These are phyloP conservation scores for Microdochium nivale DNA, from an alignment of 2,329 filamentous ascomycete species.

Conservation along the genomic window DNA sequence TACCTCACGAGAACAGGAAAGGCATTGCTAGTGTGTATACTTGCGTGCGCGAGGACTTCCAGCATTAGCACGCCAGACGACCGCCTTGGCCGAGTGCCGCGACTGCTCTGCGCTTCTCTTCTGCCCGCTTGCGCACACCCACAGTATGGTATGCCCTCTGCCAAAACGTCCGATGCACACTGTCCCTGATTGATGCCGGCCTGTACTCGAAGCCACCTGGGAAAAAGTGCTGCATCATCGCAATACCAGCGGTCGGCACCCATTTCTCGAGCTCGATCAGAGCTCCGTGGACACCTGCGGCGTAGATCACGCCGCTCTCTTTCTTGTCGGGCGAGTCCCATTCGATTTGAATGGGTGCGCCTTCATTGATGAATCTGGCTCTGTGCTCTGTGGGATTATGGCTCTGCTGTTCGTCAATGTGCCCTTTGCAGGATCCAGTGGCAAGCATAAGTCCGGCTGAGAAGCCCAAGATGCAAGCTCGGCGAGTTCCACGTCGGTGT, in stretches of 20 bases:
- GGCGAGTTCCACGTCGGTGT: neutral
- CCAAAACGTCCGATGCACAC: conserved; percentile 8
- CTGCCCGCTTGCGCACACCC: conserved; percentile 3
- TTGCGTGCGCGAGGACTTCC: neutral
- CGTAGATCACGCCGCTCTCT: conserved; percentile 1
- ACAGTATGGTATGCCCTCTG: conserved; percentile 5
- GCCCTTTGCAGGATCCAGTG: neutral
- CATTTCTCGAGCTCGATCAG: conserved; percentile 11
- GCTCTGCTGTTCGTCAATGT: neutral
- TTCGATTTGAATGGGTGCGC: too few species aligned
- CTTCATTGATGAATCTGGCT: too few species aligned
- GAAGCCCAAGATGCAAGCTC: neutral
- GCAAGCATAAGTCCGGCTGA: neutral
- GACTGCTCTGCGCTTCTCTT: conserved; percentile 2
- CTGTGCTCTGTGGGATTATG: too few species aligned
- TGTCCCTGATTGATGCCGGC: conserved; percentile 5
- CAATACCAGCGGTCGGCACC: conserved; percentile 8
- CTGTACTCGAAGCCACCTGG: conserved; percentile 4
- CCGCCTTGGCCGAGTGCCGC: neutral
- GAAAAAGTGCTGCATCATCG: conserved; percentile 7
- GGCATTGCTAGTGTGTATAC: neutral
- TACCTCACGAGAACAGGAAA: too few species aligned
- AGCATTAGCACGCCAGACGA: neutral
- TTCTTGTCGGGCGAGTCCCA: neutral
- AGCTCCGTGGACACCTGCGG: conserved; percentile 7